Conservation (phyloP, 1,284 basidiomycete genomes). For the Melampsora americana region DNA sequence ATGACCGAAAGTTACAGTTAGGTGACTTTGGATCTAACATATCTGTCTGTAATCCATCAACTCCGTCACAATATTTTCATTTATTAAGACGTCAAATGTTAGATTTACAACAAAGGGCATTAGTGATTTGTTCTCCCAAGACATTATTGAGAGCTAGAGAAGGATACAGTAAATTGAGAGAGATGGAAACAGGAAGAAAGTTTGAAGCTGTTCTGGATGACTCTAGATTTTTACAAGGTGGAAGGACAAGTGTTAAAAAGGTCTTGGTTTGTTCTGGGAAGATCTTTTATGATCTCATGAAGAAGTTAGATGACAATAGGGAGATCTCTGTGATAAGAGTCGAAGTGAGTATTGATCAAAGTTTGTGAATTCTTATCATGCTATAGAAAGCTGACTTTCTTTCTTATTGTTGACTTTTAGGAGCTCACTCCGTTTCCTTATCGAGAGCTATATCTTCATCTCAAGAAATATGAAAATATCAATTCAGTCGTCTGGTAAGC, state of each 20-base stretch:
- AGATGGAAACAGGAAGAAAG: slow-evolving; percentile 63
- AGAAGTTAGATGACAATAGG: slow-evolving; percentile 63
- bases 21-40: slow-evolving; percentile 60
- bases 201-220: slow-evolving; percentile 74
- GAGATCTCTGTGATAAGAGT: slow-evolving; percentile 68
- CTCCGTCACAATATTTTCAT: slow-evolving; percentile 84
- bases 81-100: slow-evolving; percentile 72
- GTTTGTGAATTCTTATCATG: no score
- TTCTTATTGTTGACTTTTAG: slow-evolving; percentile 20
- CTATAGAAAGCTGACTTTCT: neutral
- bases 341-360: slow-evolving; percentile 56
- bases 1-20: slow-evolving; percentile 10
- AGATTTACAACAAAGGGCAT: slow-evolving; percentile 68
- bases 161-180: slow-evolving; percentile 58
- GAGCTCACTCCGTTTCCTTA: slow-evolving; percentile 84
- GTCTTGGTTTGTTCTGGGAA: slow-evolving; percentile 66
- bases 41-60: slow-evolving; percentile 78
- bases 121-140: slow-evolving; percentile 42
- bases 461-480: slow-evolving; percentile 58
- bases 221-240: slow-evolving; percentile 53
- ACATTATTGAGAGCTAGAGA: slow-evolving; percentile 61
- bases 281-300: slow-evolving; percentile 77
- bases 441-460: slow-evolving; percentile 57
- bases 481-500: slow-evolving; percentile 19
- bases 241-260: slow-evolving; percentile 55